Evolutionary conservation across 2,329 filamentous ascomycete genomes (phyloP).

Genomic region (Pezicula neosporulosa): DNA sequence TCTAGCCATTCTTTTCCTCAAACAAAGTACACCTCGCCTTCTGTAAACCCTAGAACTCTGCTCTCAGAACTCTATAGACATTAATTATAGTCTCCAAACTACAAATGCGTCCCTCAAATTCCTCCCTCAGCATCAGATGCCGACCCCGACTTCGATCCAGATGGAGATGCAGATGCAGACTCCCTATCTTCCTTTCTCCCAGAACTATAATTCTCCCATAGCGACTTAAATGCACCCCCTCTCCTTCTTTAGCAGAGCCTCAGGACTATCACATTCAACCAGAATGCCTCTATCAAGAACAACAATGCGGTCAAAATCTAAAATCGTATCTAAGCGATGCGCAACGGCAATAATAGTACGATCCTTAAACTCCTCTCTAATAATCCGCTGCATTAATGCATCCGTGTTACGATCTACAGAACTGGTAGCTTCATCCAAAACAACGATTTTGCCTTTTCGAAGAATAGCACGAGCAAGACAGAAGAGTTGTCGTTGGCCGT

Average conservation of each 20-base stretch:
- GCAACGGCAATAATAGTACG: constrained; percentile 47
- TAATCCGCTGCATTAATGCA: constrained; percentile 48
- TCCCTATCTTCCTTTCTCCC: neutral
- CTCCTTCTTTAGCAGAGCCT: constrained; percentile 5
- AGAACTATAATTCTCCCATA: neutral
- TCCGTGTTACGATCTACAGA: constrained; percentile 57
- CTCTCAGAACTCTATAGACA: too few relatives aligned
- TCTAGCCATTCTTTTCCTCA: too few relatives aligned
- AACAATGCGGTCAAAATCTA: constrained; percentile 46
- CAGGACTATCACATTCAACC: constrained; percentile 1
- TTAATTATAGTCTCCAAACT: too few relatives aligned
- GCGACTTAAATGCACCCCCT: neutral
- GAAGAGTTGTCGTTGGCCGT: constrained; percentile 45
- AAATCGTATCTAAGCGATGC: constrained; percentile 37
- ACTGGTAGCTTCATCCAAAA: constrained; percentile 39
- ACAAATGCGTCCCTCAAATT: too few relatives aligned
- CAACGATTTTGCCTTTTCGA: constrained; percentile 31
- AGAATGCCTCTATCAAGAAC: constrained; percentile 54
- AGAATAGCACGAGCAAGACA: constrained; percentile 43
- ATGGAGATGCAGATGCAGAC: neutral
- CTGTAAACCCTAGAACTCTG: too few relatives aligned
- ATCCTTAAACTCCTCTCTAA: constrained; percentile 46
- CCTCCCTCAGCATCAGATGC: neutral
- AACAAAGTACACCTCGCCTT: too few relatives aligned
- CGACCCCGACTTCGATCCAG: constrained; percentile 5